Base-by-base conservation (phyloP, 352 stramenopile species). In the Globisporangium carolinianum region DNA sequence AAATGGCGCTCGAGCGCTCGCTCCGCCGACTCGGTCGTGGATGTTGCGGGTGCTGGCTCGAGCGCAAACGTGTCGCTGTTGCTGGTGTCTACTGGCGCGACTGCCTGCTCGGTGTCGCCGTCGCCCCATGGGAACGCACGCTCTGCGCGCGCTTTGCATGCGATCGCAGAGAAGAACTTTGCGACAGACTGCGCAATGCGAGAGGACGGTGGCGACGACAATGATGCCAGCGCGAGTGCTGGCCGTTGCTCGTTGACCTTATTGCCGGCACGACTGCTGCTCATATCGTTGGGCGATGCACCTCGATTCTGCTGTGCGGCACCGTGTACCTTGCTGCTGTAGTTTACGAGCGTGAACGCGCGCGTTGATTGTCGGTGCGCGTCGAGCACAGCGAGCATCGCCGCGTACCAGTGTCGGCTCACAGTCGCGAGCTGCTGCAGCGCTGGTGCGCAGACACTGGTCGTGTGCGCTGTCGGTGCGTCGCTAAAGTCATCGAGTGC, bases 351-450 rank as follows among this genome's bases (percentile, higher is more conserved):
- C 35, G 15, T 48, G 43, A 63, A 63, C 15, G 35, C 10, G 38
- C 49, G 43, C 10, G 43, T 53, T n/a, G 42, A 48, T 35, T 5
- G 15, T 35, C 10, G 15, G 6, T 57, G 58, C 4, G 46, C 38
- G 6, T 47, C 35, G 6, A 63, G 41, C 24, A 58, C 58, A 6
- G 36, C 15, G 7, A 6, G 14, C 58, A 63, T 63, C 7, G 50
- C 58, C 9, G 38, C 46, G 43, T 37, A 18, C 58, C 58, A 63
- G 6, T 50, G 6, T 3, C 43, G 41, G 51, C 43, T 58, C 12
- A 63, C 58, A 15, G 36, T 48, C 41, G 58, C 58, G 35, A 63
- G 58, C 5, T 48, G 51, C 51, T 63, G 58, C 45, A 52, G 57
- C 12, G n/a, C n/a, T 6, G 24, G n/a, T 12, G 14, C 42, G n/a